phyloP scores from a whole-genome alignment of 192 early-diverging fungal genomes.

The Backusella tarrabulga region DNA sequence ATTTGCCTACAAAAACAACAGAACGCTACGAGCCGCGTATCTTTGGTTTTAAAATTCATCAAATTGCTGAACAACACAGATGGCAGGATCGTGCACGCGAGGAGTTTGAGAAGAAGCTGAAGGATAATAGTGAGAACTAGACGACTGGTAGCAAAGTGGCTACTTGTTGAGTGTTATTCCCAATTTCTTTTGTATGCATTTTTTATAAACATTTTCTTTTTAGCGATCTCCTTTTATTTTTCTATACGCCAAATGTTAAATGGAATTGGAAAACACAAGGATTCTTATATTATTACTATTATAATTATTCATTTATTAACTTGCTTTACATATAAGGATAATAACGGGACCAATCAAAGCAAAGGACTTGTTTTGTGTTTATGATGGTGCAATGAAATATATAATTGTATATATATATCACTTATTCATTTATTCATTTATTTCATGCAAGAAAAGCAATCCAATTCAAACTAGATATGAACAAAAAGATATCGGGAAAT shows the following conservation, averaged over 20 bases:
- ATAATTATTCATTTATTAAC: background rate
- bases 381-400: no score
- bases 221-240: background rate
- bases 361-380: no score
- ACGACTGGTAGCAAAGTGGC: background rate
- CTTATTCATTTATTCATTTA: no score
- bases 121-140: background rate
- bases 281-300: background rate
- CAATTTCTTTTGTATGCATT: background rate
- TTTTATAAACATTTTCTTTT: background rate
- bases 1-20: slow-evolving; percentile 71
- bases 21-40: slow-evolving; percentile 91
- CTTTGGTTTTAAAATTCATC: slow-evolving; percentile 95
- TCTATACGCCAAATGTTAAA: background rate
- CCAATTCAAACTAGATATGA: no score
- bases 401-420: no score
- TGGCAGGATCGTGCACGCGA: slow-evolving; percentile 85
- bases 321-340: no score
- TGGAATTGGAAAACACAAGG: background rate
- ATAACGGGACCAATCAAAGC: no score
- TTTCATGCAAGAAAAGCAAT: no score
- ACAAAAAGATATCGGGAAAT: background rate
- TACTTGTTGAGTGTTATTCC: background rate
- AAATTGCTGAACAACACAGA: slow-evolving; percentile 80
- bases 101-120: slow-evolving; percentile 9